Base-by-base conservation (phyloP, 768 basidiomycete species). In the Trametes punicea region DNA sequence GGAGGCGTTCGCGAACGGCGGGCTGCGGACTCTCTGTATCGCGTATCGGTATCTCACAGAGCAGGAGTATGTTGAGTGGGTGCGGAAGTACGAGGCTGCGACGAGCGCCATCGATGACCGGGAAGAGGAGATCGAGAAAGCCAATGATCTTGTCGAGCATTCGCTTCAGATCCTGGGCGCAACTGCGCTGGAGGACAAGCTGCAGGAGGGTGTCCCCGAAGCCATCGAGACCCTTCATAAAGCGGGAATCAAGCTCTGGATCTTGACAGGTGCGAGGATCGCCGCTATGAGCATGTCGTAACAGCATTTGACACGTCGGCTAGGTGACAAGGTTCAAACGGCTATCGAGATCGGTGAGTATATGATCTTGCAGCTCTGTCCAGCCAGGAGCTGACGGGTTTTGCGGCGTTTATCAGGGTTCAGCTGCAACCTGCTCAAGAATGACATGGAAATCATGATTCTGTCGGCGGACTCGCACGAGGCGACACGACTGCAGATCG, bases 221-320 rank as follows among this genome's bases (percentile, higher is more conserved):
- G 89, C 96, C 2, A 98, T 99, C 61, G 93, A 93, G 62, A 87
- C 80, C 52, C 77, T 99, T 16, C 93, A 97, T 65, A 77, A 81
- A 26, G 96, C 96, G 2, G 96, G 96, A 11, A 97, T 99, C 75
- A 99, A 98, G 73, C 71, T 99, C 2, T 99, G 96, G 96, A 96
- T 98, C 70, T 74, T 98, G 46, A 98, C 96, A 31, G 94, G 90
- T 88, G 54, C 31, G 73, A 69, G 30, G 6, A 49, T 51, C 38
- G 39, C 21, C 11, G 15, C 13, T 18, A 34, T 45, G 15, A 46
- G 34, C 44, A 47, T 45, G 36, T 46, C 49, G 45, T 23, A 39
- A 57, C 10, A 23, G 20, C 20, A 21, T 51, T 63, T 23, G 61
- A 25, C 4, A 21, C 9, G 6, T 15, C 45, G 39, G 34, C 4